These are phyloP conservation scores for Pseudogymnoascus sp. DNA, from an alignment of 2,329 filamentous ascomycete genomes.

Conservation along the genomic window DNA sequence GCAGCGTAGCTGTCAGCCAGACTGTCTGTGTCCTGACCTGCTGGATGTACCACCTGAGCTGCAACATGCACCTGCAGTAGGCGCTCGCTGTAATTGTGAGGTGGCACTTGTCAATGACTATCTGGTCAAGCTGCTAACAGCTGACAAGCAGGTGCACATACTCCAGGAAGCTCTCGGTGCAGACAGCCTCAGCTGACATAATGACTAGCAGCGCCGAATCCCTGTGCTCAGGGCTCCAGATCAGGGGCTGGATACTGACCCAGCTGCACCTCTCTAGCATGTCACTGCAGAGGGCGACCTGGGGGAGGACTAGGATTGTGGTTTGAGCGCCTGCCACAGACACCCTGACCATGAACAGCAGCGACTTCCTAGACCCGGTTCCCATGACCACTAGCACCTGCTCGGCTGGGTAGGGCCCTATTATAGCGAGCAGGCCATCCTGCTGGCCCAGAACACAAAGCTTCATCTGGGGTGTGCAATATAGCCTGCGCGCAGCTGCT, in stretches of 20 bases:
- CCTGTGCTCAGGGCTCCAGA: conserved; percentile 8
- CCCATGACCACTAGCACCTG: conserved; percentile 14
- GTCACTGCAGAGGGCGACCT: conserved; percentile 11
- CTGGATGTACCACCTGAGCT: conserved; percentile 14
- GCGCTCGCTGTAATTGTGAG: conserved; percentile 14
- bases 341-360: conserved; percentile 12
- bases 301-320: conserved; percentile 14
- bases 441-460: conserved; percentile 10
- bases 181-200: conserved; percentile 13
- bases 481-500: conserved; percentile 7
- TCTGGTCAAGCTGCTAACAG: conserved; percentile 11
- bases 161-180: conserved; percentile 12
- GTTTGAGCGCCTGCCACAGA: conserved; percentile 14
- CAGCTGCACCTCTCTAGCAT: conserved; percentile 14
- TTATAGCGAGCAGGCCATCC: conserved; percentile 11
- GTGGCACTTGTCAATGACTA: conserved; percentile 14
- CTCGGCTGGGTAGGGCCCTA: conserved; percentile 11
- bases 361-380: conserved; percentile 13
- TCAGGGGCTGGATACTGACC: conserved; percentile 10
- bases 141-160: conserved; percentile 8
- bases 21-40: conserved; percentile 14
- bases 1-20: conserved; percentile 14
- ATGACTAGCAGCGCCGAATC: conserved; percentile 12
- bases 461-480: conserved; percentile 10
- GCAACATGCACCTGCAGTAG: conserved; percentile 12